Evolutionary conservation across 2,329 filamentous ascomycete genomes (phyloP), one percentile per base, ranked within the genome.

Genomic region (Ophiostoma angusticollis): DNA sequence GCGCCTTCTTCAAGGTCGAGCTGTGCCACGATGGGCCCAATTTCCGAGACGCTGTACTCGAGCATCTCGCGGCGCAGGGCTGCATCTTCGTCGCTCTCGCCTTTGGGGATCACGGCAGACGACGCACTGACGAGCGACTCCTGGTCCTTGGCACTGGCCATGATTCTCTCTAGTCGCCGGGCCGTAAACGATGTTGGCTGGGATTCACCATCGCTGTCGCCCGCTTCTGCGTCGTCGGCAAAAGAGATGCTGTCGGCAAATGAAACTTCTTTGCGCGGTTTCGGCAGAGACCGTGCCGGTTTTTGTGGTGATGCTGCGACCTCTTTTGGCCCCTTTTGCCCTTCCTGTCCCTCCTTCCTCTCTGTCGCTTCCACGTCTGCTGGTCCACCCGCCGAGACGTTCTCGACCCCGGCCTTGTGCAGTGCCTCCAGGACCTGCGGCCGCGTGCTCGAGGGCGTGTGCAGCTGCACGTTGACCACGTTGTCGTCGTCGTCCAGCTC

Each of bases 11-110:
- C 84, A 2, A 96, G 59, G 42, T 93, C 75, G 32, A 98, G 71
- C 59, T 96, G 86, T 13, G 91, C 91, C 13, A 98, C 91, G 3
- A 98, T 83, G 27, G 84, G 77, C 4, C 86, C 85, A 41, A 98
- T 79, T 57, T 96, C 89, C 31, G 80, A 79, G 58, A 94, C 69
- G 45, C 84, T 80, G 54, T 96, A 98, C 46, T 83, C 72, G 7
- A 96, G 68, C 87, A 98, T 96, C 52, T 95, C 79, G 41, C 79
- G 74, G 6, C 91, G 78, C 18, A 94, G 59, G 23, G 71, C 71
- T 4, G 85, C 82, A 46, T 95, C 89, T 47, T 93, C 86, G 11
- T 72, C 66, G 0, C 80, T 74, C 50, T 98, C 91, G 37, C 82
- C 71, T 1, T 78, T 69, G 2, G 85, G 81, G 12, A 82, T 70